A percentile compares a stretch with the other conserved stretches of the same genome.
Conservation (phyloP, 2,329 filamentous ascomycete genomes). For the Elsinoe fawcettii region DNA sequence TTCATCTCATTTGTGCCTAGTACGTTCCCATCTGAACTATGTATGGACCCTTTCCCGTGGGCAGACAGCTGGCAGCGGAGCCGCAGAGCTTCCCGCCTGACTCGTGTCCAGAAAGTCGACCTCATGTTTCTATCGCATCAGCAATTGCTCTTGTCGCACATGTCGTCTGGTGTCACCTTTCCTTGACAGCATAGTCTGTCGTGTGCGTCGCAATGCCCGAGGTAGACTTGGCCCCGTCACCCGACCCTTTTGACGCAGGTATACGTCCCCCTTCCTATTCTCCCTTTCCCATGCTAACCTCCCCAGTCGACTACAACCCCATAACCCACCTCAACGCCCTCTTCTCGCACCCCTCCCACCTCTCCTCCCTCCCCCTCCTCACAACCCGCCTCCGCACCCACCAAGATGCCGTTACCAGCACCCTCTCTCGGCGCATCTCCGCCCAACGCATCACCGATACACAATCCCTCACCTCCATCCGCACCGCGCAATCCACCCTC, state of each 20-base stretch:
- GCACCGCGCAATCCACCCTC: slow-evolving; percentile 82
- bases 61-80: background rate
- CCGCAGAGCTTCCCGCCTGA: background rate
- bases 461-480: slow-evolving; percentile 84
- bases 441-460: slow-evolving; percentile 77
- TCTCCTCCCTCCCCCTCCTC: slow-evolving; percentile 67
- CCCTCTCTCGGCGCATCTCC: slow-evolving; percentile 65
- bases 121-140: background rate
- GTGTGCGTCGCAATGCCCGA: background rate
- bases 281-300: background rate
- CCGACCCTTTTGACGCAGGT: slow-evolving; percentile 16
- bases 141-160: background rate
- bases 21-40: background rate
- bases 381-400: slow-evolving; percentile 65
- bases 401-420: slow-evolving; percentile 71
- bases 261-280: background rate
- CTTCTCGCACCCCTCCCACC: slow-evolving; percentile 80
- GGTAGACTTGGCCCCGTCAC: background rate
- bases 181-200: background rate
- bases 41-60: no score
- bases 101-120: background rate
- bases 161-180: background rate
- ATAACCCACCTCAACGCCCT: slow-evolving; percentile 88
- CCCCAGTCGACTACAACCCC: slow-evolving; percentile 74
- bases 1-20: background rate